Evolutionary conservation across 768 basidiomycete species (phyloP), one percentile per base, ranked within the genome.

Genomic region (Leucosporidium scottii): DNA sequence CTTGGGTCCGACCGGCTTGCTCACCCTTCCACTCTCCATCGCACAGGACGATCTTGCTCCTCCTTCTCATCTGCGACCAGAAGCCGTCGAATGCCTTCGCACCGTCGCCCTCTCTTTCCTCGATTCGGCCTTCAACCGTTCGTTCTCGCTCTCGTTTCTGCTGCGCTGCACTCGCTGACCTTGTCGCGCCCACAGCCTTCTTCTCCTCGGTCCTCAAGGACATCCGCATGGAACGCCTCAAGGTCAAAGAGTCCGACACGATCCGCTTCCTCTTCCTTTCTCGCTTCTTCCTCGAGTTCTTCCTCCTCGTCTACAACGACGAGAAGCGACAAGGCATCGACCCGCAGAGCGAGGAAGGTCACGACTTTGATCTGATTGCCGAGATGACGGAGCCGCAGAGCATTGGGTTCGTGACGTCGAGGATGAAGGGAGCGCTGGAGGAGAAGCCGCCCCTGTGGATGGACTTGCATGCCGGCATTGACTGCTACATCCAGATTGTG

Each of bases 381-480:
- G 91, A 90, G 78, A 88, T 93, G 54, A 87, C 86, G 23, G 91
- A 97, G 76, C 84, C 90, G 61, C 82, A 83, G 51, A 91, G 90
- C 85, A 90, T 97, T 59, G 83, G 87, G 50, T 98, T 91, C 90
- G 88, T 94, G 25, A 83, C 94, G 68, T 85, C 82, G 75, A 84
- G 93, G 31, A 93, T 98, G 89, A 85, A 87, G 62, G 85, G 86
- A 65, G 88, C 92, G 12, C 84, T 91, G 62, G 93, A 97, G 72
- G 91, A 93, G 73, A 93, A 92, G 91, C 94, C 94, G 36, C 93
- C 93, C 76, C 81, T 85, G 67, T 98, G 93, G 92, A 90, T 86
- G 31, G 93, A 96, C 76, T 82, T 98, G 31, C 92, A 97, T 78
- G 90, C 92, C 39, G 91, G 92, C 39, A 85, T 96, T 75, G 90